Evolutionary conservation across 164 flowering plant species (phyloP), one percentile per base, ranked within the genome.

Genomic region (Piper longum): DNA sequence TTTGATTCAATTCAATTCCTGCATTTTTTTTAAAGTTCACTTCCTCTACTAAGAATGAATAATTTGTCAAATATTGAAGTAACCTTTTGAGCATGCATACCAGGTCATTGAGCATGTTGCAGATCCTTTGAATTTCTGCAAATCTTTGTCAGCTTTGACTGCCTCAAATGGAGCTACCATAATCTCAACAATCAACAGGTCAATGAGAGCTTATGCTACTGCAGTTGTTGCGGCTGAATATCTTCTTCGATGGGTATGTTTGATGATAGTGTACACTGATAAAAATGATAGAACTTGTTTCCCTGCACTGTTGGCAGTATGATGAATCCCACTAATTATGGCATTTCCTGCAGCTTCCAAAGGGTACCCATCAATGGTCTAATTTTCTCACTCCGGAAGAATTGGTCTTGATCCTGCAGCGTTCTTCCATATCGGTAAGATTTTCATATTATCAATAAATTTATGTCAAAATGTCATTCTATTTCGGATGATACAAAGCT

Each of bases 31-130:
- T 14, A 56, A 56, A 16, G 7, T 56, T 56, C 59, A 56, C 36
- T 56, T 56, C 57, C 59, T 56, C 17, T 26, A 26, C 36, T 26
- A 26, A 26, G 36, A 26, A 56, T 17, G 39, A 4, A 26, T 26
- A 17, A 56, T 56, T 56, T 16, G 4, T 2, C 4, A 17, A 17
- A 26, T n/a, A 16, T 56, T 17, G 2, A 7, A 56, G 4, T 4
- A 56, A 3, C 7, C 2, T 16, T 26, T 16, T 56, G 19, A 3
- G 54, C 61, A 62, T 60, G 60, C 14, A 58, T 44, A 70, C 14
- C 68, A 91, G 97, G 97, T 95, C 48, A 89, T 95, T 72, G 99
- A 91, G 80, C 99, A 95, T 63, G 98, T 91, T 43, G 93, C 96
- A 64, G 72, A 87, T 70, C 96, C 98, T 69, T 80, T 90, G 64